phyloP scores from a whole-genome alignment of 176 grass and related monocot species.

The Phragmites australis region DNA sequence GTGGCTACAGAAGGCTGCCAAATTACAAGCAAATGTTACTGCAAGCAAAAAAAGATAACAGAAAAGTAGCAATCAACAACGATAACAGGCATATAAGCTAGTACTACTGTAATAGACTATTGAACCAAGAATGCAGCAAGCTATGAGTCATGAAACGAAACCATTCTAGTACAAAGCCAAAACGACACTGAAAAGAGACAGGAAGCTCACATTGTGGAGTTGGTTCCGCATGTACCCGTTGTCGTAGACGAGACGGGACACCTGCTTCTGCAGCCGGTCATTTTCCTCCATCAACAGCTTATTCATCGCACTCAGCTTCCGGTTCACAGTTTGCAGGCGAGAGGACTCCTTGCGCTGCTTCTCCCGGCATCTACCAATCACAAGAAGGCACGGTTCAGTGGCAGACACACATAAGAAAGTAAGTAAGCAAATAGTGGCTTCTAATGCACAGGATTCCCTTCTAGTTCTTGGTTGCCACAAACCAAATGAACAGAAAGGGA shows the following conservation, averaged over 20 bases:
- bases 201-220: constrained; percentile 66
- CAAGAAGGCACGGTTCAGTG: constrained; percentile 29
- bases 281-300: constrained; percentile 99
- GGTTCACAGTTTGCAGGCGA: constrained; percentile 90
- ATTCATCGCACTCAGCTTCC: constrained; percentile 92
- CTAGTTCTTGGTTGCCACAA: constrained; percentile 18
- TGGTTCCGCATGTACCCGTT: constrained; percentile 71
- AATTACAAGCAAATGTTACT: constrained; percentile 14
- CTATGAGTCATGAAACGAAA: not conserved
- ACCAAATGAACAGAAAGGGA: constrained; percentile 9
- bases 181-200: not conserved
- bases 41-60: not conserved
- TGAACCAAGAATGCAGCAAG: not conserved
- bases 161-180: not conserved
- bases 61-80: not conserved
- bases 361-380: constrained; percentile 74
- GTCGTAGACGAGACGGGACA: constrained; percentile 84
- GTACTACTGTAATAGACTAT: not conserved
- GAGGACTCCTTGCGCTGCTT: constrained; percentile 98
- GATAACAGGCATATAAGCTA: not conserved
- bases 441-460: constrained; percentile 1
- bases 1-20: constrained; percentile 80
- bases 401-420: constrained; percentile 1
- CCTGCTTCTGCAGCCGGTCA: constrained; percentile 96
- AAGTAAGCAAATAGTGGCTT: constrained; percentile 19